Percentiles rank a stretch among this genome's conserved stretches.
Conservation (phyloP, 2,329 filamentous ascomycete genomes). For the Hymenoscyphus fraxineus region DNA sequence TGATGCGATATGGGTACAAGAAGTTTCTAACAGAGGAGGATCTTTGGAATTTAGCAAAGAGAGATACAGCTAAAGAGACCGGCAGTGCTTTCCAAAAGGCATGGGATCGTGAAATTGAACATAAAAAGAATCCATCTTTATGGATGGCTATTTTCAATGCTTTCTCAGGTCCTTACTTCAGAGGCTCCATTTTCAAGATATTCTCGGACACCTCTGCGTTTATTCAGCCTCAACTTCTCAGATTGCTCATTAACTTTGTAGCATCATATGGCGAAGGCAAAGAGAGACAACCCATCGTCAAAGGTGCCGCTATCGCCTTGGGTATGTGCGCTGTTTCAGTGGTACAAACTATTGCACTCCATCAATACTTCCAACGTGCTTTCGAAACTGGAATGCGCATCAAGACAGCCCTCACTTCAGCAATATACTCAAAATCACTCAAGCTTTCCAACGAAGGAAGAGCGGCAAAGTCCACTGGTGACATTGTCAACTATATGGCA, state of each 20-base stretch:
- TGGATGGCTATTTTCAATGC: conserved; percentile 83
- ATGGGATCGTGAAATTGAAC: conserved; percentile 72
- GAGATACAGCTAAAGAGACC: conserved; percentile 75
- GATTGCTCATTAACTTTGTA: conserved; percentile 79
- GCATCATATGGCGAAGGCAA: conserved; percentile 63
- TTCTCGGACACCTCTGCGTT: conserved; percentile 83
- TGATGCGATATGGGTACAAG: conserved; percentile 95
- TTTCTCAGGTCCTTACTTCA: conserved; percentile 79
- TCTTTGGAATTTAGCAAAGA: conserved; percentile 82
- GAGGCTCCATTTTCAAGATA: conserved; percentile 84
- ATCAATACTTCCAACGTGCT: conserved; percentile 95
- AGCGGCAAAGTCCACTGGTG: conserved; percentile 83
- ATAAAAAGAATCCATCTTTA: conserved; percentile 69
- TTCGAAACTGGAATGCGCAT: conserved; percentile 97
- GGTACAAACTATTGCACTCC: conserved; percentile 82
- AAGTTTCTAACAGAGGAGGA: conserved; percentile 91
- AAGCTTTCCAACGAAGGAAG: conserved; percentile 90
- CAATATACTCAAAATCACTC: conserved; percentile 90
- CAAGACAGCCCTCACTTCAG: conserved; percentile 82
- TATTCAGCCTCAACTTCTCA: conserved; percentile 83
- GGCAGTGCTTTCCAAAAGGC: conserved; percentile 65
- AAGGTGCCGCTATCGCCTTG: conserved; percentile 82
- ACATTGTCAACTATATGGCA: conserved; percentile 99
- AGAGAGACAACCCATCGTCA: conserved; percentile 69
- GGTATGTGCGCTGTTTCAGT: conserved; percentile 89